Evolutionary conservation across 352 stramenopile genomes (phyloP).

Genomic region (Phytophthora pinifolia): DNA sequence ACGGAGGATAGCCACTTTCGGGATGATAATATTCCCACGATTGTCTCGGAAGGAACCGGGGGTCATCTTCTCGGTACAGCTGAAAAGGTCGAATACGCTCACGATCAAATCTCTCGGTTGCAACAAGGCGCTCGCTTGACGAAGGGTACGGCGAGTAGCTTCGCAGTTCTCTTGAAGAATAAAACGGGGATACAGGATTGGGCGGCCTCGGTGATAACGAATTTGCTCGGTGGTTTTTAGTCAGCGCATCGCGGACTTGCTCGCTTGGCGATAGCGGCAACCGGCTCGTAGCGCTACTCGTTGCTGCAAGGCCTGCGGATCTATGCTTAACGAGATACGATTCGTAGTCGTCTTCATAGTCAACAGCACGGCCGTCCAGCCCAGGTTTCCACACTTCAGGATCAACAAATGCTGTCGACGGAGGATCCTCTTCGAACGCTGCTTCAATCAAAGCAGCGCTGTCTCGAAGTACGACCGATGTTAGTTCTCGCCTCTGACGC

Average conservation of each 20-base stretch:
- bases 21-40: constrained; percentile 16
- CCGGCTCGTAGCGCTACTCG: constrained; percentile 19
- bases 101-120: constrained; percentile 42
- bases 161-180: constrained; percentile 40
- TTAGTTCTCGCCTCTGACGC: constrained; percentile 18
- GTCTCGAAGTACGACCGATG: constrained; percentile 10
- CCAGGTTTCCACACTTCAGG: constrained; percentile 18
- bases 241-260: constrained; percentile 53
- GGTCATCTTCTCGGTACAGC: constrained; percentile 16
- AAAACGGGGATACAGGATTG: constrained; percentile 14
- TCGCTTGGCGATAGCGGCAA: constrained; percentile 52
- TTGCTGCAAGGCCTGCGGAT: constrained; percentile 10
- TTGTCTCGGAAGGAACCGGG: constrained; percentile 7
- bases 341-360: constrained; percentile 16
- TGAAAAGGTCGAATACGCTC: constrained; percentile 22
- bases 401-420: constrained; percentile 12
- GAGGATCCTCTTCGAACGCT: constrained; percentile 16
- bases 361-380: background rate
- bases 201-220: constrained; percentile 16
- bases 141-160: constrained; percentile 19
- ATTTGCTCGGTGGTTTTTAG: constrained; percentile 34
- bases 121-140: constrained; percentile 25
- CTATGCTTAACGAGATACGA: constrained; percentile 16
- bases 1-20: constrained; percentile 14
- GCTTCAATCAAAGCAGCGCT: constrained; percentile 27